These are phyloP conservation scores for Pseudoneurospora amorphoporcata DNA, from an alignment of 495 filamentous ascomycete genomes.

Conservation along the genomic window DNA sequence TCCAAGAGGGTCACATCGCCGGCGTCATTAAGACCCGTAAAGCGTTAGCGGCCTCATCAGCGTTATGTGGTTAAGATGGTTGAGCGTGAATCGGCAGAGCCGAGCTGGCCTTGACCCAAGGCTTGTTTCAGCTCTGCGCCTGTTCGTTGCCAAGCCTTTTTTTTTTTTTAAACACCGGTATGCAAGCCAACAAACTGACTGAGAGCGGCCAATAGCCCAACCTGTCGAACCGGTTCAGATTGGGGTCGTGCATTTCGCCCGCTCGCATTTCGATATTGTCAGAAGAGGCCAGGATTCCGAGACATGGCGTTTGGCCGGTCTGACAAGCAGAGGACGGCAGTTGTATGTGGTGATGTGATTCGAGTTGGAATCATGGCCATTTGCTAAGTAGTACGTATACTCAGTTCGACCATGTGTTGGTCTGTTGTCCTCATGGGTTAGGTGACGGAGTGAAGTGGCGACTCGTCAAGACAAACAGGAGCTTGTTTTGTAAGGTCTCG, in stretches of 20 bases:
- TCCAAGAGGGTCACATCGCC: slow-evolving; percentile 21
- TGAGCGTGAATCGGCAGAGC: background rate
- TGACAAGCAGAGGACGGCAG: background rate
- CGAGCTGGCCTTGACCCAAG: background rate
- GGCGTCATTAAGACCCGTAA: background rate
- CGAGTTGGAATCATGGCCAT: background rate
- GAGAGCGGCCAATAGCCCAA: background rate
- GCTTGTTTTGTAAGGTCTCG: background rate
- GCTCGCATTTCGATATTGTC: background rate
- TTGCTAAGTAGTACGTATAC: background rate
- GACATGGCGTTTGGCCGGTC: background rate
- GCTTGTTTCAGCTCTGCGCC: background rate
- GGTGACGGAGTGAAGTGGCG: background rate
- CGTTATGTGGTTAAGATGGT: background rate
- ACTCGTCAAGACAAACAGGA: background rate
- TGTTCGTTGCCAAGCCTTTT: background rate
- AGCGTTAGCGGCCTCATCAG: background rate
- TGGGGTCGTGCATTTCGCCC: background rate
- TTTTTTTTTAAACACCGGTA: background rate
- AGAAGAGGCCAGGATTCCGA: background rate
- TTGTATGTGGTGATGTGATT: background rate
- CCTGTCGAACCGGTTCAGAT: background rate
- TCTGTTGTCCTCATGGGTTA: background rate
- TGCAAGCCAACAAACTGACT: background rate
- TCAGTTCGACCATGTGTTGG: background rate